These are phyloP conservation scores for Xanthoconium separans DNA, from an alignment of 1,284 basidiomycete genomes.

Conservation along the genomic window DNA sequence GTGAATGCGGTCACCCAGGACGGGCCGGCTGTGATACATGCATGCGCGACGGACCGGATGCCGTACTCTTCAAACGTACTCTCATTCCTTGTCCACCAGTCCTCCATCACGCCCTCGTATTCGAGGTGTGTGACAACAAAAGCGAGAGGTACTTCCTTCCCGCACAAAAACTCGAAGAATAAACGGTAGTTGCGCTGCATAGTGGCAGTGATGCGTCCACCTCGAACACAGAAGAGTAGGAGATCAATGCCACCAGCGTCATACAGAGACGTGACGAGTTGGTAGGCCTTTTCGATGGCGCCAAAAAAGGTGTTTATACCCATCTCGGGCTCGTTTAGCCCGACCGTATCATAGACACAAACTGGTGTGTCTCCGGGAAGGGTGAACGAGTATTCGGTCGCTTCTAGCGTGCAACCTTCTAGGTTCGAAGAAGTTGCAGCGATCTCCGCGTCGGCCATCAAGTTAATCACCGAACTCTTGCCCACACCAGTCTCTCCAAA, in stretches of 20 bases:
- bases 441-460: not conserved
- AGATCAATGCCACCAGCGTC: conserved; percentile 2
- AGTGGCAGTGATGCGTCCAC: not conserved
- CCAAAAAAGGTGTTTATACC: not conserved
- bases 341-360: not conserved
- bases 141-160: not conserved
- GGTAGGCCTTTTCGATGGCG: conserved; percentile 1
- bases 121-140: conserved; percentile 2
- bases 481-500: conserved; percentile 4
- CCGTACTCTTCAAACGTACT: not conserved
- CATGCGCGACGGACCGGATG: not conserved
- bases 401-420: not conserved
- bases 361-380: not conserved
- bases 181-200: not conserved
- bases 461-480: conserved; percentile 1
- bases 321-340: conserved; percentile 1
- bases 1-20: not conserved
- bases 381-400: not conserved
- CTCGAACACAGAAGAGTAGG: conserved; percentile 1
- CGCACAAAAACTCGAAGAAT: conserved; percentile 1
- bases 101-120: not conserved
- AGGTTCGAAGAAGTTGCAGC: not conserved
- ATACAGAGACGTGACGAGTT: not conserved
- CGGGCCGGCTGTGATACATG: not conserved
- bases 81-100: not conserved